A percentile compares a stretch with the other conserved stretches of the same genome.
phyloP scores from a whole-genome alignment of 2,329 filamentous ascomycete genomes.

The Diaporthe destruens region DNA sequence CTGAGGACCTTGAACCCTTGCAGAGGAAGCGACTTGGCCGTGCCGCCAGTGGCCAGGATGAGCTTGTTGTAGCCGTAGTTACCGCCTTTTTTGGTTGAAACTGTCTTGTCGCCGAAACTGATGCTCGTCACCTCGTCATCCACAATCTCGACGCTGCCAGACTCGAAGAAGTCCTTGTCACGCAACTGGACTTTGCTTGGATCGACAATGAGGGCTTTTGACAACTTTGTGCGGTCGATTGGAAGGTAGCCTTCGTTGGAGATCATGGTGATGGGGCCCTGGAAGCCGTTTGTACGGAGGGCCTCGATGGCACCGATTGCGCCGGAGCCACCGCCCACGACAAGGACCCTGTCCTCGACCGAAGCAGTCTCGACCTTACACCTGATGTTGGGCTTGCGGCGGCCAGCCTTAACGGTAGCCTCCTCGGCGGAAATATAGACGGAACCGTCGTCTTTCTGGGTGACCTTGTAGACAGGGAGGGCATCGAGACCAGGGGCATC shows the following conservation, averaged over 20 bases:
- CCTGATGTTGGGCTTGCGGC: slow-evolving; percentile 79
- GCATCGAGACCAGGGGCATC: slow-evolving; percentile 92
- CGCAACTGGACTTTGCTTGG: slow-evolving; percentile 82
- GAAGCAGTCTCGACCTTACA: slow-evolving; percentile 65
- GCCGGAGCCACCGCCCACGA: slow-evolving; percentile 90
- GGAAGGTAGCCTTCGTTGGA: slow-evolving; percentile 86
- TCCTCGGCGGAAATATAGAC: slow-evolving; percentile 89
- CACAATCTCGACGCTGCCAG: slow-evolving; percentile 68
- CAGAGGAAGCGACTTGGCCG: slow-evolving; percentile 80
- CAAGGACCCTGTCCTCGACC: slow-evolving; percentile 76
- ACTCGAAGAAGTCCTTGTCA: slow-evolving; percentile 81
- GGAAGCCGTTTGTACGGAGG: slow-evolving; percentile 84
- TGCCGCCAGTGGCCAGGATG: slow-evolving; percentile 89
- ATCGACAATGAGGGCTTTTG: slow-evolving; percentile 91
- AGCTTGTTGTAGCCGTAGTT: slow-evolving; percentile 87
- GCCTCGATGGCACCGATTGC: slow-evolving; percentile 85
- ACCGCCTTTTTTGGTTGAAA: slow-evolving; percentile 80
- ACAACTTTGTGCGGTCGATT: slow-evolving; percentile 94
- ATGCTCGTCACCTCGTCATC: slow-evolving; percentile 77
- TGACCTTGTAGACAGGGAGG: slow-evolving; percentile 84
- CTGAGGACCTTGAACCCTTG: slow-evolving; percentile 86
- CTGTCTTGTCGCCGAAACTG: slow-evolving; percentile 79
- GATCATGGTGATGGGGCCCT: slow-evolving; percentile 84
- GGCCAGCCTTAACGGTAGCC: slow-evolving; percentile 79
- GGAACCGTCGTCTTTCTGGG: slow-evolving; percentile 83